phyloP scores from a whole-genome alignment of 257 asterid species.

The Solanum dulcamara region DNA sequence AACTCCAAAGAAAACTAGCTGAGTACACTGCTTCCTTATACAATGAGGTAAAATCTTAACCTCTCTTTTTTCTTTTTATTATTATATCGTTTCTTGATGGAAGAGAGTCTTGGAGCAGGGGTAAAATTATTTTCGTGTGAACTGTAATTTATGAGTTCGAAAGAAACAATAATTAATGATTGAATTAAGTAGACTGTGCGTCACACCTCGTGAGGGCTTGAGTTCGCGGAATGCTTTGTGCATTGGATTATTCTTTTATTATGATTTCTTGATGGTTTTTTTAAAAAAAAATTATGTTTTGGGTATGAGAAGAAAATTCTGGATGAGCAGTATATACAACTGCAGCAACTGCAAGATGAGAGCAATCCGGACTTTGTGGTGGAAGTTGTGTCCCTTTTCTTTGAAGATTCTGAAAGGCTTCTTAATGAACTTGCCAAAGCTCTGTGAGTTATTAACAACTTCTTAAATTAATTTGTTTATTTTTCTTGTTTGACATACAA shows the following conservation, averaged over 20 bases:
- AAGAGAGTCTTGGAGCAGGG: background rate
- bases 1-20: slow-evolving; percentile 17
- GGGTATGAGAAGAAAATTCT: slow-evolving; percentile 8
- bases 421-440: slow-evolving; percentile 17
- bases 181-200: no score
- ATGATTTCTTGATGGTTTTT: background rate
- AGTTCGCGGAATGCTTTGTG: background rate
- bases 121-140: background rate
- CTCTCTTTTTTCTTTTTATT: no score
- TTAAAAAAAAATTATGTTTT: no score
- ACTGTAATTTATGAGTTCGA: background rate
- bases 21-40: slow-evolving; percentile 18
- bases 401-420: slow-evolving; percentile 30
- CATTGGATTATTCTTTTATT: background rate
- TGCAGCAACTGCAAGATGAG: slow-evolving; percentile 30
- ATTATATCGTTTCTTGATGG: no score
- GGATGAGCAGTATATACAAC: slow-evolving; percentile 30
- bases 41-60: slow-evolving; percentile 11
- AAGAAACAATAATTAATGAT: no score
- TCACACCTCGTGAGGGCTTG: no score
- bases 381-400: slow-evolving; percentile 27
- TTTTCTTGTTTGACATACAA: background rate
- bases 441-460: slow-evolving; percentile 5
- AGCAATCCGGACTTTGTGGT: slow-evolving; percentile 28
- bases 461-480: background rate